Evolutionary conservation across 129 eudicot genomes (phyloP), one percentile per base, ranked within the genome.

Genomic region (Scalesia atractyloides): DNA sequence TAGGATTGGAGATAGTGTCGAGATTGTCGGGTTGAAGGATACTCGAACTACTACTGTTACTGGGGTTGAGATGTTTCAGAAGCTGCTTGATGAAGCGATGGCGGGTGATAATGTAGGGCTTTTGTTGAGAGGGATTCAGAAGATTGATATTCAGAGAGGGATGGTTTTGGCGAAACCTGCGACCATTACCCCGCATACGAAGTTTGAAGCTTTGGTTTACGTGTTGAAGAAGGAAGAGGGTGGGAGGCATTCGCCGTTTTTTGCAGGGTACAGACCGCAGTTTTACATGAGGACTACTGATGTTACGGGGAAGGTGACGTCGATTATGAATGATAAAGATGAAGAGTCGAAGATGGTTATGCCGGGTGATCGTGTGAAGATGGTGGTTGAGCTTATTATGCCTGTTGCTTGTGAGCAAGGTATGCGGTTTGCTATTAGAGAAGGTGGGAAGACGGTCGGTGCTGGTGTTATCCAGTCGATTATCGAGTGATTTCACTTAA

Each of bases 391-490:
- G 84, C 93, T 91, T 70, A 89, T 86, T 15, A 82, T 82, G 82
- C 92, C 97, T 0, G 83, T 86, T 70, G 96, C 97, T 39, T 88
- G 92, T 66, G 97, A 91, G 81, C 84, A 81, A 44, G 97, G 97
- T 56, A 86, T 91, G 97, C 85, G 96, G 72, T 93, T 93, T 76
- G 98, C 98, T 20, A 93, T 93, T 68, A 87, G 98, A 73, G 98
- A 93, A 84, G 98, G 98, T 26, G 98, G 98, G 49, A 93, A 93
- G 92, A 93, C 98, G 11, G 98, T 90, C 49, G 98, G 98, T 62
- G 98, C 97, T 22, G 97, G 97, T 65, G 98, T 93, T 67, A 93
- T 90, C 77, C 83, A 77, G 69, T 16, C 82, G 34, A 93, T 93
- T 73, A 66, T 93, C 37, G 92, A 84, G 86, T 90, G 89, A 85